Conservation (phyloP, 306 rosid species). For the Glycine latifolia region DNA sequence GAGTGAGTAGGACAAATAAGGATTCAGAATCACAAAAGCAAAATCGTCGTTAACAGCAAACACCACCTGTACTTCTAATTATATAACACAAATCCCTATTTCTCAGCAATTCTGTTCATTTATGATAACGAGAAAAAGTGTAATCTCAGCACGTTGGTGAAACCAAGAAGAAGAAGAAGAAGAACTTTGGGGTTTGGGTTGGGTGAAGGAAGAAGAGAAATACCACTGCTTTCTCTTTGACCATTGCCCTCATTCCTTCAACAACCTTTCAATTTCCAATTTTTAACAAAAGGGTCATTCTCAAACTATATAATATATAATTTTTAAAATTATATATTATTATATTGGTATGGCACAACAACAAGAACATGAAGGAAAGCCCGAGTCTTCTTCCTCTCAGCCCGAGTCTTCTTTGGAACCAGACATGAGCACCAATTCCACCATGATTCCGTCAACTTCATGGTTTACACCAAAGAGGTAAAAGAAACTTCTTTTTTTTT, state of each 20-base stretch:
- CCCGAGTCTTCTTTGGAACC: conserved; percentile 36
- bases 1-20: neutral
- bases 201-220: conserved; percentile 16
- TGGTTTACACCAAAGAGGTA: conserved; percentile 91
- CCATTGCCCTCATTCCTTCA: conserved; percentile 19
- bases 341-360: conserved; percentile 42
- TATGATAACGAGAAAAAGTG: neutral
- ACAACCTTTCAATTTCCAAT: conserved; percentile 29
- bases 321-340: neutral
- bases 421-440: conserved; percentile 4
- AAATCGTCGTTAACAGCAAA: neutral
- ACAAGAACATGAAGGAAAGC: conserved; percentile 12
- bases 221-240: neutral
- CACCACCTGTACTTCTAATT: neutral
- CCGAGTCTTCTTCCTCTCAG: conserved; percentile 13
- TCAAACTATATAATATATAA: conserved; percentile 14
- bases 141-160: neutral
- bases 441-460: conserved; percentile 58
- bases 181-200: neutral
- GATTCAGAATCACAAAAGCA: conserved; percentile 9
- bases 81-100: neutral
- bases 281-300: conserved; percentile 7
- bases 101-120: neutral
- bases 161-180: neutral
- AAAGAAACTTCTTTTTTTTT: neutral